Evolutionary conservation across 441 rosid genomes (phyloP).

Genomic region (Syzygium syzygioides): DNA sequence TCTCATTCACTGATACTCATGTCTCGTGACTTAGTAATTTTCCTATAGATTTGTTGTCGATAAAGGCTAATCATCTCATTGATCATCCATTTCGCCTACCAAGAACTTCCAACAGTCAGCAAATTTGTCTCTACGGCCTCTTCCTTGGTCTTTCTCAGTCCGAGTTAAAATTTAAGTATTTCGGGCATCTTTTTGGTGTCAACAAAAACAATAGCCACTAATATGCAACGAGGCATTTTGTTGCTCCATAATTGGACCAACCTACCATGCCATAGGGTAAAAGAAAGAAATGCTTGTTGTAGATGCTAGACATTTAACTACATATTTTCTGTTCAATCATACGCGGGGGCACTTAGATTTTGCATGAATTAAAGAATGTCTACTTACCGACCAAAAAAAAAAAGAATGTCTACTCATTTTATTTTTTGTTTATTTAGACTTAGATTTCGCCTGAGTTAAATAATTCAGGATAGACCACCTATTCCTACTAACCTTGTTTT

Average conservation of each 20-base stretch:
- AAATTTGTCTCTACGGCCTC: background rate
- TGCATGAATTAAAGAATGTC: background rate
- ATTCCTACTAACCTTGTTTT: background rate
- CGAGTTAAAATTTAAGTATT: background rate
- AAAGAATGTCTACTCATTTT: background rate
- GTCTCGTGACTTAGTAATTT: no score
- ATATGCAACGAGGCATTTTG: background rate
- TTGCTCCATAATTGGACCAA: background rate
- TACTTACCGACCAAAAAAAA: no score
- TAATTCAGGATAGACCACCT: background rate
- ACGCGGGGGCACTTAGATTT: background rate
- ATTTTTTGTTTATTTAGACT: background rate
- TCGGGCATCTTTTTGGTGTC: background rate
- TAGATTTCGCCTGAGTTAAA: background rate
- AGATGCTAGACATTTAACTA: background rate
- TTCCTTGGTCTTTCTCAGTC: background rate
- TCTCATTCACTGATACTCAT: no score
- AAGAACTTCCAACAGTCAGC: background rate
- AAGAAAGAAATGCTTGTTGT: background rate
- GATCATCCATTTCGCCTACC: background rate
- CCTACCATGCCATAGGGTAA: background rate
- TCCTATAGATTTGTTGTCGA: no score
- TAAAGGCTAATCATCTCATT: no score
- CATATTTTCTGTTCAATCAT: background rate
- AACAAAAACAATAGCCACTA: background rate